Evolutionary conservation across 352 stramenopile genomes (phyloP).

Genomic region (Pythium guiyangense): DNA sequence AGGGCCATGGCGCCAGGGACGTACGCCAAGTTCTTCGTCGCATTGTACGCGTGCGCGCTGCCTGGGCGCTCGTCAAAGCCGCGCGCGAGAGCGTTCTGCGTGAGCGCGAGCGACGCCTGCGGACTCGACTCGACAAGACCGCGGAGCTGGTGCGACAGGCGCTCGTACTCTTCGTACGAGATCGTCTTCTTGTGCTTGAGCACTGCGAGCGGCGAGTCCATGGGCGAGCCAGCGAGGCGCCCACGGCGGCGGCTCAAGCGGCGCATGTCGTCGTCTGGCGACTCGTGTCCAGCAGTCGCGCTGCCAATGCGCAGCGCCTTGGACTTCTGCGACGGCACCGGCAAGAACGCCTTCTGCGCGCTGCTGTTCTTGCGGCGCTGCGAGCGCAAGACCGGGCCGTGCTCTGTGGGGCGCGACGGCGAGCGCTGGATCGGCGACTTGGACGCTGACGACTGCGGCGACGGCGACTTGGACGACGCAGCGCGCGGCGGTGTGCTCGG

Average conservation of each 20-base stretch:
- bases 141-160: constrained; percentile 54
- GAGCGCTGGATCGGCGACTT: constrained; percentile 6
- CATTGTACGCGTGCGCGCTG: not conserved
- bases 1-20: constrained; percentile 30
- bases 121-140: constrained; percentile 63
- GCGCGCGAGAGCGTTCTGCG: constrained; percentile 41
- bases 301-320: constrained; percentile 36
- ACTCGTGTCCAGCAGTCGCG: constrained; percentile 1
- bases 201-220: constrained; percentile 46
- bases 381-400: constrained; percentile 23
- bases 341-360: constrained; percentile 41
- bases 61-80: constrained; percentile 29
- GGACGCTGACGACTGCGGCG: not conserved
- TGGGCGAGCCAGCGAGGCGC: constrained; percentile 20
- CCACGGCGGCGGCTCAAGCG: constrained; percentile 7
- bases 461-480: too few relatives aligned
- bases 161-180: constrained; percentile 71
- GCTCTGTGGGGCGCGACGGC: constrained; percentile 10
- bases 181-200: constrained; percentile 81
- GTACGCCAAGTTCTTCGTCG: constrained; percentile 26
- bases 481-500: not conserved
- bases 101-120: constrained; percentile 50
- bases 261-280: constrained; percentile 14
- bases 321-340: constrained; percentile 36
- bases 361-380: constrained; percentile 33